Percentiles rank a stretch among this genome's conserved stretches.
Conservation (phyloP, 306 rosid species). For the Vicia faba region DNA sequence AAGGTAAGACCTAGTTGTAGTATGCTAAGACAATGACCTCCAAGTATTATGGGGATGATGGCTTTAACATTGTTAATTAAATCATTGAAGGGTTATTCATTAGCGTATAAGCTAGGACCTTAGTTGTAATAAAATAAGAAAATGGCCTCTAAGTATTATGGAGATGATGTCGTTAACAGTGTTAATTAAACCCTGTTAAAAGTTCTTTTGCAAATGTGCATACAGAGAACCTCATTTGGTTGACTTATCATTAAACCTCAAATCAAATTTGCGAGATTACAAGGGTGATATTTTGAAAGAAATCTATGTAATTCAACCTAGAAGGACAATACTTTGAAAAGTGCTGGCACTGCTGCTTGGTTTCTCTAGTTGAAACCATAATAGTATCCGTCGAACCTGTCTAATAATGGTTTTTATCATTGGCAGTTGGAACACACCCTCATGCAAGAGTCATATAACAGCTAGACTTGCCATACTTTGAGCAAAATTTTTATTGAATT, state of each 20-base stretch:
- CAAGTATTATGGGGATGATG: constrained; percentile 1
- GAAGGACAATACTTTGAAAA: background rate
- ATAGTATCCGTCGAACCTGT: too few species aligned
- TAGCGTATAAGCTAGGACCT: constrained; percentile 16
- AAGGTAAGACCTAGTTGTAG: constrained; percentile 10
- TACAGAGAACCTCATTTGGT: background rate
- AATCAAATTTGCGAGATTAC: too few species aligned
- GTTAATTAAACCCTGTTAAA: background rate
- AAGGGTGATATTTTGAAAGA: constrained; percentile 2
- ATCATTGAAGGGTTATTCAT: background rate
- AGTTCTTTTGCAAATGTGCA: constrained; percentile 3
- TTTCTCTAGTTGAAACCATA: background rate
- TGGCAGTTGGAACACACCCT: too few species aligned
- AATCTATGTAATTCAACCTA: background rate
- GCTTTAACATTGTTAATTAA: background rate
- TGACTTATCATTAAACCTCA: too few species aligned
- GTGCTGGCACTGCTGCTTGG: background rate
- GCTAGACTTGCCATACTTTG: background rate
- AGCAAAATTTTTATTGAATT: background rate
- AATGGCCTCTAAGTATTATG: constrained; percentile 4
- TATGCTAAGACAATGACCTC: constrained; percentile 6
- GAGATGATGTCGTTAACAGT: background rate
- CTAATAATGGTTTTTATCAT: too few species aligned
- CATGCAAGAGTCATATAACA: background rate
- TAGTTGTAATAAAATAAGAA: background rate